A percentile compares a stretch with the other conserved stretches of the same genome.
phyloP scores from a whole-genome alignment of 2,329 filamentous ascomycete species.

The Penicillium sumatraense region DNA sequence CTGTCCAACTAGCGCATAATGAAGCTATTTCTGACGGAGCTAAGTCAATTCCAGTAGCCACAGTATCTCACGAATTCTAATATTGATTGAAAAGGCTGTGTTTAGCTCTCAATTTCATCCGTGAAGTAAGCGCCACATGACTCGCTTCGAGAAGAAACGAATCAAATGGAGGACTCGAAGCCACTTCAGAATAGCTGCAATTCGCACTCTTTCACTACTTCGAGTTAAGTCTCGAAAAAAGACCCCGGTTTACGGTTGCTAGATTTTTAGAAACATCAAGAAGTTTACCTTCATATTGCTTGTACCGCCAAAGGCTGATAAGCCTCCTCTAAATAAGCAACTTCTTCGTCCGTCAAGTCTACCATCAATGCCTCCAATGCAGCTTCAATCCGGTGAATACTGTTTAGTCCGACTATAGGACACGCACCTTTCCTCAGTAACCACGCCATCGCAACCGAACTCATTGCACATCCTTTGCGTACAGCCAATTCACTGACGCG shows the following conservation, averaged over 20 bases:
- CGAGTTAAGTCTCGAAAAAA: too few relatives aligned
- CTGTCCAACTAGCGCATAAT: too few relatives aligned
- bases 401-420: conserved; percentile 32
- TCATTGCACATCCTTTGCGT: conserved; percentile 26
- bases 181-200: too few relatives aligned
- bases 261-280: not conserved
- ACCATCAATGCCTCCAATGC: conserved; percentile 11
- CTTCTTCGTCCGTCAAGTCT: conserved; percentile 9
- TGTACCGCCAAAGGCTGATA: conserved; percentile 17
- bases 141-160: not conserved
- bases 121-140: not conserved
- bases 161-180: not conserved
- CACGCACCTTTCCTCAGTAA: conserved; percentile 24
- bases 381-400: conserved; percentile 23
- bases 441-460: conserved; percentile 28
- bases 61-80: not conserved
- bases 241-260: too few relatives aligned
- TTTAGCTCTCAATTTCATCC: not conserved
- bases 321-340: conserved; percentile 11
- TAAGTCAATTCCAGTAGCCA: too few relatives aligned
- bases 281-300: conserved; percentile 8
- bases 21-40: too few relatives aligned
- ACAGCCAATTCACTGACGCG: conserved; percentile 18
- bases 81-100: not conserved
- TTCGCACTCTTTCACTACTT: too few relatives aligned